These are phyloP conservation scores for Sarcocystis neurona DNA, from an alignment of 169 alveolate species.

Conservation along the genomic window DNA sequence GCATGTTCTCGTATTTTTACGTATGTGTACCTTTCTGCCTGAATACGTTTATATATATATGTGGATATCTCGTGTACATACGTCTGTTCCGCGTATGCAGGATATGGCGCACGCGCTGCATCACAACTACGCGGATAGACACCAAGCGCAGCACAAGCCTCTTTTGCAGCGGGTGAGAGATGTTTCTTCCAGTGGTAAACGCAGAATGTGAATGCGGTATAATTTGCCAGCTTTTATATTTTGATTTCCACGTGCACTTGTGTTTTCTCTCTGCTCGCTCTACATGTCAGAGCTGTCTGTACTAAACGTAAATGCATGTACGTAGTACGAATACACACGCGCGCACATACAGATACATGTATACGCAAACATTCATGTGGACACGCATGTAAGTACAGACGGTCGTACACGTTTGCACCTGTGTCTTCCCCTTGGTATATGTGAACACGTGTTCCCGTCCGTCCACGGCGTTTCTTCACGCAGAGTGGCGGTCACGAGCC, in stretches of 20 bases:
- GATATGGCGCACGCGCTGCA: conserved; percentile 96
- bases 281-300: not conserved
- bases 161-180: conserved; percentile 89
- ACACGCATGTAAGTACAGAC: not conserved
- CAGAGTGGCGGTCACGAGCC: too few relatives aligned
- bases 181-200: conserved; percentile 48
- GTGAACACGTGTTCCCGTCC: too few relatives aligned
- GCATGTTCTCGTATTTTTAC: too few relatives aligned
- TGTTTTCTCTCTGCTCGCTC: not conserved
- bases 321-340: not conserved
- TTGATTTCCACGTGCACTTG: too few relatives aligned
- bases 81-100: not conserved
- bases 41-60: conserved; percentile 68
- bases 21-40: too few relatives aligned
- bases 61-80: conserved; percentile 77
- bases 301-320: not conserved
- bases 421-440: not conserved
- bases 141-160: conserved; percentile 88
- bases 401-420: not conserved
- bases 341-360: not conserved
- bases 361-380: not conserved
- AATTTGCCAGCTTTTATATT: not conserved
- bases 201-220: not conserved
- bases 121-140: conserved; percentile 93
- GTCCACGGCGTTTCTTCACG: too few relatives aligned